Conservation (phyloP, 805 yeast genomes). For the Spathaspora boniae region DNA sequence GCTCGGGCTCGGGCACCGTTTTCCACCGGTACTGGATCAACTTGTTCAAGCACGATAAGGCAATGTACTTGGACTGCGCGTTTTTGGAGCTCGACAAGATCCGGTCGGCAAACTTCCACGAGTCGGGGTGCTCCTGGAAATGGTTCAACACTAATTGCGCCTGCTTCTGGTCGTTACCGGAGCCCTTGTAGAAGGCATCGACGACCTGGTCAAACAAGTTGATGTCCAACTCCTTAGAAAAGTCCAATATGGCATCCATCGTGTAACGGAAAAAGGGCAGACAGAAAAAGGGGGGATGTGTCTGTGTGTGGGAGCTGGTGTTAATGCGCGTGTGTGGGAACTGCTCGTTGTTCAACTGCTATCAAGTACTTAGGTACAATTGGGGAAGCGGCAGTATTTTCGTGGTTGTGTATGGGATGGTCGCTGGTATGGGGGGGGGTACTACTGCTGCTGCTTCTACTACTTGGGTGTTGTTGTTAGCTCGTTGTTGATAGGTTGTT, state of each 20-base stretch:
- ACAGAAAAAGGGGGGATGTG: too few species aligned
- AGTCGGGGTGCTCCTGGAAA: slow-evolving; percentile 91
- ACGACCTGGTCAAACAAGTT: slow-evolving; percentile 78
- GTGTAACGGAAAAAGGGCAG: background rate
- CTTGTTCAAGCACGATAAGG: slow-evolving; percentile 83
- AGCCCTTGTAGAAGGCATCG: slow-evolving; percentile 75
- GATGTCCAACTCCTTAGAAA: slow-evolving; percentile 72
- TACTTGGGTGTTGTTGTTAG: too few species aligned
- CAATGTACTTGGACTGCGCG: slow-evolving; percentile 89
- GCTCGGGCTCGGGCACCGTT: slow-evolving; percentile 80
- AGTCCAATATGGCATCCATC: slow-evolving; percentile 89
- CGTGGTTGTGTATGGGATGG: too few species aligned
- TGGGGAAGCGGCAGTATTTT: too few species aligned
- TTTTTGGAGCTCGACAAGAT: slow-evolving; percentile 75
- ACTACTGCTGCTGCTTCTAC: too few species aligned
- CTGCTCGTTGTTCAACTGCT: too few species aligned
- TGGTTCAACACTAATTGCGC: slow-evolving; percentile 71
- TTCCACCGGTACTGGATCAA: slow-evolving; percentile 93
- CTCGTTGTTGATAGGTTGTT: too few species aligned
- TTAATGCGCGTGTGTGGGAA: too few species aligned
- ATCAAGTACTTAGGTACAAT: too few species aligned
- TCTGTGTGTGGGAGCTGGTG: too few species aligned
- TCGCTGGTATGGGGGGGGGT: too few species aligned
- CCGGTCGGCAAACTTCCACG: slow-evolving; percentile 93
- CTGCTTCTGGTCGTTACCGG: slow-evolving; percentile 61